Evolutionary conservation across 371 early-diverging fungal species (phyloP).

Genomic region (Funneliformis caledonium): DNA sequence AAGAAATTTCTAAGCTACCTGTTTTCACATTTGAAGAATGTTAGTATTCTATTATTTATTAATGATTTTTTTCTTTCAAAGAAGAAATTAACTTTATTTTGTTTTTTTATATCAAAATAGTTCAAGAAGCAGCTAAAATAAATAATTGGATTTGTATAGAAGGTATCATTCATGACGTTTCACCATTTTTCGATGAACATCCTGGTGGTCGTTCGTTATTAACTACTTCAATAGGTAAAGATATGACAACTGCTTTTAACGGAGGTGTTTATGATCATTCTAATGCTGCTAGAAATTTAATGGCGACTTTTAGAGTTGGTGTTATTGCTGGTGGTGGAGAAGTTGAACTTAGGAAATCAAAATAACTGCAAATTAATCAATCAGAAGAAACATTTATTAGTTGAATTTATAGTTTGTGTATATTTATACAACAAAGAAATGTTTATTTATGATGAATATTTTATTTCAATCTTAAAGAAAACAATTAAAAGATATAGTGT

Average conservation of each 20-base stretch:
- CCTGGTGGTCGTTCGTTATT: constrained; percentile 89
- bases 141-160: constrained; percentile 87
- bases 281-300: constrained; percentile 81
- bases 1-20: constrained; percentile 73
- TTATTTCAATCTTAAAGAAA: too few relatives aligned
- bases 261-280: constrained; percentile 89
- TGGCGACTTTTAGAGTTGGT: constrained; percentile 73
- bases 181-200: constrained; percentile 86
- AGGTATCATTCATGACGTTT: constrained; percentile 89
- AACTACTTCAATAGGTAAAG: constrained; percentile 77
- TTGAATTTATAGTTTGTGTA: too few relatives aligned
- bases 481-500: too few relatives aligned
- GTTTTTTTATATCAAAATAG: neutral
- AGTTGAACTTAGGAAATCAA: constrained; percentile 37
- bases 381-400: too few relatives aligned
- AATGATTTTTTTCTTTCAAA: neutral
- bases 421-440: too few relatives aligned
- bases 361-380: neutral
- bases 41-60: constrained; percentile 44
- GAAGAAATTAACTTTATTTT: constrained; percentile 7
- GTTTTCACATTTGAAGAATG: constrained; percentile 78
- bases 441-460: too few relatives aligned
- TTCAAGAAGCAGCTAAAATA: constrained; percentile 41
- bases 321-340: constrained; percentile 40
- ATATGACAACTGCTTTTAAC: constrained; percentile 85